phyloP scores from a whole-genome alignment of 2,329 filamentous ascomycete species.

The Didymella arachidicola region DNA sequence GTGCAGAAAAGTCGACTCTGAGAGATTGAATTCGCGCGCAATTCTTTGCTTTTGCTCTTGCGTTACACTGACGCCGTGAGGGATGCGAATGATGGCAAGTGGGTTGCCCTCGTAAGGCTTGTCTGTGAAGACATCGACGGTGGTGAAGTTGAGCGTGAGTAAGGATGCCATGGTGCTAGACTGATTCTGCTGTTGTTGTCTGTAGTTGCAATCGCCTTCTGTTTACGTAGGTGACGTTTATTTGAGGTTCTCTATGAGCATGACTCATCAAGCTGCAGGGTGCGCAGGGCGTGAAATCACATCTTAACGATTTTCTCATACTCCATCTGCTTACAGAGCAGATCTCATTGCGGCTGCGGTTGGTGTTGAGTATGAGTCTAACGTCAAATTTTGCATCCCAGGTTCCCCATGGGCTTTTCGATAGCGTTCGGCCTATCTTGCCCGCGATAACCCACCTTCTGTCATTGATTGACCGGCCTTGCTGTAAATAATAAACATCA shows the following conservation, averaged over 20 bases:
- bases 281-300: constrained; percentile 5
- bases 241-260: background rate
- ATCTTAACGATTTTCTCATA: background rate
- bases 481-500: background rate
- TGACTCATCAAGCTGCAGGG: constrained; percentile 20
- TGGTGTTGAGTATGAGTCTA: constrained; percentile 6
- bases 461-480: background rate
- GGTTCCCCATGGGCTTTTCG: background rate
- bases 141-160: constrained; percentile 46
- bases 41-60: constrained; percentile 63
- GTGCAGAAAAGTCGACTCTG: constrained; percentile 65
- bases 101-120: constrained; percentile 62
- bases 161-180: constrained; percentile 24
- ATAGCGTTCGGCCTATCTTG: background rate
- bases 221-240: background rate
- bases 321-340: background rate
- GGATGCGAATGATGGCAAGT: constrained; percentile 63
- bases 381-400: background rate
- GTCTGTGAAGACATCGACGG: constrained; percentile 59
- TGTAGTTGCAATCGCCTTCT: background rate
- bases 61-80: constrained; percentile 44
- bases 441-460: background rate
- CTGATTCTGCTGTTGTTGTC: background rate
- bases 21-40: constrained; percentile 65
- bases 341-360: background rate